These are phyloP conservation scores for Vaccinium darrowii DNA, from an alignment of 148 eudicot genomes.

Conservation along the genomic window DNA sequence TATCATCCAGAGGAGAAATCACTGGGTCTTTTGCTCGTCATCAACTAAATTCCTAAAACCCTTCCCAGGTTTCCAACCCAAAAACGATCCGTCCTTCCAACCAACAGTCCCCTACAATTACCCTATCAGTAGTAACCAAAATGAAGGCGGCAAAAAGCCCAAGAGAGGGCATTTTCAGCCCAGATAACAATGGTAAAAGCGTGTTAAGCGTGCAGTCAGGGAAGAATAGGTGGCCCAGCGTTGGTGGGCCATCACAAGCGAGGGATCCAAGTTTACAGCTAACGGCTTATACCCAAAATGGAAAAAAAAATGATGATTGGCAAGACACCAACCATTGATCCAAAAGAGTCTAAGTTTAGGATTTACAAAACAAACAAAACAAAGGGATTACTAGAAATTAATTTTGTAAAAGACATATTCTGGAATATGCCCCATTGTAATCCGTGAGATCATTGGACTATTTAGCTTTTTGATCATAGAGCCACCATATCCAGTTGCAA, in stretches of 20 bases:
- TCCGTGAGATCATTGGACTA: too few relatives aligned
- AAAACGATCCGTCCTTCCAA: constrained; percentile 34
- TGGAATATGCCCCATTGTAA: too few relatives aligned
- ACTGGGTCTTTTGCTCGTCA: constrained; percentile 55
- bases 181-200: constrained; percentile 55
- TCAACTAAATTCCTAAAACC: constrained; percentile 42
- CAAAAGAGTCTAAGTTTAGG: too few relatives aligned
- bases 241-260: constrained; percentile 44
- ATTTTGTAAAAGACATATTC: too few relatives aligned
- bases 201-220: constrained; percentile 49
- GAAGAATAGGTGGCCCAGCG: constrained; percentile 58
- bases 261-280: constrained; percentile 31
- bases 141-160: constrained; percentile 54
- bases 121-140: constrained; percentile 30
- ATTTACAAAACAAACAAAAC: too few relatives aligned
- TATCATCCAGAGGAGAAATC: constrained; percentile 36
- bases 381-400: too few relatives aligned
- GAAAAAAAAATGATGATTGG: too few relatives aligned
- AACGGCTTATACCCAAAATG: too few relatives aligned
- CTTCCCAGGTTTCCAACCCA: constrained; percentile 26
- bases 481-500: too few relatives aligned
- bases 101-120: constrained; percentile 49
- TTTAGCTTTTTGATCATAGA: too few relatives aligned
- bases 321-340: too few relatives aligned
- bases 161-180: constrained; percentile 36